Evolutionary conservation across 805 yeast genomes (phyloP), one percentile per base, ranked within the genome.

Genomic region (Cyberlindnera euphorbiiphila): DNA sequence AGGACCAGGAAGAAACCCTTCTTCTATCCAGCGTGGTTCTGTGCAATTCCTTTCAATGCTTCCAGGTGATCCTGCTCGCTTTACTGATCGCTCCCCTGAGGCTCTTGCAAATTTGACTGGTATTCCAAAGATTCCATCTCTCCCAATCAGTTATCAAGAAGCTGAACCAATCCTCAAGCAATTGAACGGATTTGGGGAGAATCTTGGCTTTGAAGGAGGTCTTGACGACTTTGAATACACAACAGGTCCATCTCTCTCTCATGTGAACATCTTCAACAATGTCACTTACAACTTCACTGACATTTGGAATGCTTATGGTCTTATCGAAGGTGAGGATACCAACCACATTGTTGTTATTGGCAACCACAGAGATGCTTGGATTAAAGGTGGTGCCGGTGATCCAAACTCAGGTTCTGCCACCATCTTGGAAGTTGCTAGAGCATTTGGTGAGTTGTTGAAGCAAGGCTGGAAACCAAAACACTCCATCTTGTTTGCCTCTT

Each of bases 321-420:
- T 66, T 30, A 59, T 80, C 28, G 72, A 71, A 42, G 89, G 89
- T 27, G 54, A 59, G 10, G 63, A 66, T 26, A 58, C 63, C 25
- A 68, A 72, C 33, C 80, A 79, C 39, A 78, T 74, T 14, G 68
- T 83, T 32, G 56, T 84, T 24, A 56, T 83, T 39, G 93, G 93
- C 24, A 83, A 82, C 56, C 93, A 83, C 55, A 73, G 87, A 38
- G 93, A 84, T 54, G 79, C 89, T 3, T 85, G 91, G 93, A 72
- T 79, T 41, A 74, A 78, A 40, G 85, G 85, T 33, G 86, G 86
- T 12, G 88, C 89, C 1, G 81, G 77, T 18, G 93, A 84, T 59
- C 89, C 93, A 21, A 83, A 83, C 57, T 71, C 81, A 19, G 91
- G 91, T 1, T 71, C 84, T 13, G 80, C 88, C 1, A 75, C 69